Evolutionary conservation across 441 rosid genomes (phyloP), one percentile per base, ranked within the genome.

Genomic region (Flueggea neowawraea): DNA sequence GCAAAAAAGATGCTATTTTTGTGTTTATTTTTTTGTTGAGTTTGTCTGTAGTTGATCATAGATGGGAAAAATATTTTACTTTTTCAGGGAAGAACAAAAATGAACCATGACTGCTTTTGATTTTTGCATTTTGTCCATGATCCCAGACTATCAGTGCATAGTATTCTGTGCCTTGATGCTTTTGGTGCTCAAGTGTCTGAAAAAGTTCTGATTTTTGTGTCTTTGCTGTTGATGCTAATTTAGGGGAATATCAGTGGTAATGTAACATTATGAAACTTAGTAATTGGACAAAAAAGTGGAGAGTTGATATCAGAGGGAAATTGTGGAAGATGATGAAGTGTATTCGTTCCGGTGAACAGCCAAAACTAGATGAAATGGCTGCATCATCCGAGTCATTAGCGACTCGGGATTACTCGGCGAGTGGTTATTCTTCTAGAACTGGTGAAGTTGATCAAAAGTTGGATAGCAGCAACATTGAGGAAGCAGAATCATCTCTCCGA

Each of bases 311-410:
- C 16, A 74, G 60, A 72, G 69, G 60, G 56, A 81, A 64, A 67
- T 55, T 84, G 31, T 66, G 54, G 72, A 84, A 80, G 74, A 87
- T 85, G 88, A 80, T 87, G 86, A 84, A 75, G 75, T 87, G 90
- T 75, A 82, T 87, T 56, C 79, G 83, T 64, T 83, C 89, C 0
- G 83, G 82, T 47, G 82, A 84, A 75, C 83, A 78, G 59, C 48
- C 76, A 50, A 68, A 70, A 70, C 74, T 74, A 33, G 90, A 85
- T 64, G 89, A 80, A 53, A 57, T 63, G 60, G 68, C 63, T 48
- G 83, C 70, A 66, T 84, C 94, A 33, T 83, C 94, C 0, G 94
- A 87, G 78, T 87, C 94, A 58, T 73, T 87, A 74, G 94, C 94
- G 15, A 87, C 94, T 60, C 76, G 88, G 65, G 90, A 87, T 70